These are phyloP conservation scores for Claviceps sp. DNA, from an alignment of 2,329 filamentous ascomycete genomes.

Conservation along the genomic window DNA sequence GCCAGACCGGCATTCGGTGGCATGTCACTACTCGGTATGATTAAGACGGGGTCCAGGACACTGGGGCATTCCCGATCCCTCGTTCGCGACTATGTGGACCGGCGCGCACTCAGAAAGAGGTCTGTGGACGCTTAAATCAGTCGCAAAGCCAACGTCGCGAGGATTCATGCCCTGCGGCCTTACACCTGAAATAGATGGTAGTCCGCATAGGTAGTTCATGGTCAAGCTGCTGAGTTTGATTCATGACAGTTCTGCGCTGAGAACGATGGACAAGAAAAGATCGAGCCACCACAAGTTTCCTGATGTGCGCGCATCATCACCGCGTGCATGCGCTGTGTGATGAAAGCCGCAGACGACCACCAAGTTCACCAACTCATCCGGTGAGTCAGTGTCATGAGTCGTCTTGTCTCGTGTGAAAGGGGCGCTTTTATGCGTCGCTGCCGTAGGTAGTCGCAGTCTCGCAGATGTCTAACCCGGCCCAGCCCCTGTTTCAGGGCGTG, in stretches of 20 bases:
- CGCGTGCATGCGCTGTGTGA: background rate
- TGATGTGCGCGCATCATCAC: background rate
- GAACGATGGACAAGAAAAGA: background rate
- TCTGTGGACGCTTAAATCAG: constrained; percentile 1
- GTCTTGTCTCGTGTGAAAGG: background rate
- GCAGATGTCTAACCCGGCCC: background rate
- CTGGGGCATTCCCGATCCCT: background rate
- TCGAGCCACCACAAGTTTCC: background rate
- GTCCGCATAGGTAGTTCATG: background rate
- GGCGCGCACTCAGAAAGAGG: background rate
- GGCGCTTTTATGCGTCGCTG: background rate
- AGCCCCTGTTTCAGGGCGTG: background rate
- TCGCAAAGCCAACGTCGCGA: background rate
- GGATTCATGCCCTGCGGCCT: background rate
- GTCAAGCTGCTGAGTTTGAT: background rate
- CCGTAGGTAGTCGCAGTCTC: background rate
- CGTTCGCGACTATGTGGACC: constrained; percentile 1
- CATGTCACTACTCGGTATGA: background rate
- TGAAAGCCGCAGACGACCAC: background rate
- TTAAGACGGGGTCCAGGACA: background rate
- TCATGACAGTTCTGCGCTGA: background rate
- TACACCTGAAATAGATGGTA: background rate
- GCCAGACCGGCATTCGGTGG: background rate
- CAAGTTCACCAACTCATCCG: background rate
- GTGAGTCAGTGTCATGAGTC: background rate